Evolutionary conservation across 129 eudicot genomes (phyloP).

Genomic region (Artemisia argyi): DNA sequence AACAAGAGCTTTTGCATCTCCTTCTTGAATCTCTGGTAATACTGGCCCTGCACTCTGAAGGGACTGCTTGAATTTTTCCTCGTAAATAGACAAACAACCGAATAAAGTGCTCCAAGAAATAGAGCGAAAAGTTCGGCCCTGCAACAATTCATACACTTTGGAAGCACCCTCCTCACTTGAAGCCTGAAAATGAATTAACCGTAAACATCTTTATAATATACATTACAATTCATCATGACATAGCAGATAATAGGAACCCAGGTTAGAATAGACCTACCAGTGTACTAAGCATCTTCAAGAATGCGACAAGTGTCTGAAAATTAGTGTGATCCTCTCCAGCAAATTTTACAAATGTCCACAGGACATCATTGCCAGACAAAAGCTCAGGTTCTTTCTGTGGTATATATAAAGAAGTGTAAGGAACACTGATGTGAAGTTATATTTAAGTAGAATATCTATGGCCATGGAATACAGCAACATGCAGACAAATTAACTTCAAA

Average conservation of each 20-base stretch:
- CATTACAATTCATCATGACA: slow-evolving; percentile 8
- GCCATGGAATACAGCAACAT: slow-evolving; percentile 4
- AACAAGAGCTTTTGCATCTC: slow-evolving; percentile 94
- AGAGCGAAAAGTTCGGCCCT: slow-evolving; percentile 82
- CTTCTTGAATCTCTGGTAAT: slow-evolving; percentile 93
- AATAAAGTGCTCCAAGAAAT: slow-evolving; percentile 88
- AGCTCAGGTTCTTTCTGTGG: slow-evolving; percentile 94
- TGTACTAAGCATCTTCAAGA: slow-evolving; percentile 86
- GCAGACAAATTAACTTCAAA: background rate
- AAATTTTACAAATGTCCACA: slow-evolving; percentile 96
- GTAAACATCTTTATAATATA: background rate
- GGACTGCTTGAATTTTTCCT: slow-evolving; percentile 81
- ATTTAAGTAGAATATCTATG: slow-evolving; percentile 6
- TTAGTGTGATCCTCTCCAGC: slow-evolving; percentile 98
- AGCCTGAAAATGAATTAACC: slow-evolving; percentile 55
- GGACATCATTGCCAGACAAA: slow-evolving; percentile 82
- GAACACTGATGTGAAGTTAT: background rate
- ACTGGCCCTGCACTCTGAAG: slow-evolving; percentile 62
- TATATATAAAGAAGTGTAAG: slow-evolving; percentile 15
- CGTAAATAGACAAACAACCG: slow-evolving; percentile 82
- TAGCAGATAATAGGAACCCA: background rate
- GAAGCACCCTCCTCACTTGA: slow-evolving; percentile 83
- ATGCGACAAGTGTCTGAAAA: slow-evolving; percentile 93
- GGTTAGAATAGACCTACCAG: slow-evolving; percentile 51
- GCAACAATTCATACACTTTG: slow-evolving; percentile 81